Percentiles rank a stretch among this genome's conserved stretches.
These are phyloP conservation scores for Leccinum ochraceum DNA, from an alignment of 768 basidiomycete genomes.

Conservation along the genomic window DNA sequence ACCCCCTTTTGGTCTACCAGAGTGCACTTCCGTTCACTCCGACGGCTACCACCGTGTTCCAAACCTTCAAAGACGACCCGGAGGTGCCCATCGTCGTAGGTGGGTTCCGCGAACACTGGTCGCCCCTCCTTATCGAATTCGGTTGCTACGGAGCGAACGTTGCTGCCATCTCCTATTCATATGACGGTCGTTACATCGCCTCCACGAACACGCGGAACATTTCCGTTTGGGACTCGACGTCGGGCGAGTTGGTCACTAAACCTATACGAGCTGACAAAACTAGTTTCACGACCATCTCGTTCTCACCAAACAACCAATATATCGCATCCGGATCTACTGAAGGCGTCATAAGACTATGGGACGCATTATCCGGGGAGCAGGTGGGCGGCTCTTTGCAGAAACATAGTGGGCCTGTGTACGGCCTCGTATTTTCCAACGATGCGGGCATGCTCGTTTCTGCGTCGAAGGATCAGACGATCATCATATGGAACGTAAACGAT, in stretches of 20 bases:
- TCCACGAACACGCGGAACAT: constrained; percentile 25
- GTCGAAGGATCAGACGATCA: constrained; percentile 28
- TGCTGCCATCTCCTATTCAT: constrained; percentile 25
- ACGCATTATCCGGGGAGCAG: constrained; percentile 26
- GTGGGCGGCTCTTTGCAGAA: constrained; percentile 16
- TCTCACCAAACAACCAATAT: constrained; percentile 30
- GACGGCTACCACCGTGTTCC: constrained; percentile 26
- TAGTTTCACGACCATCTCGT: constrained; percentile 23
- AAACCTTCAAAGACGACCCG: constrained; percentile 28
- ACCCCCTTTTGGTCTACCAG: constrained; percentile 34
- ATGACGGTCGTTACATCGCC: constrained; percentile 31
- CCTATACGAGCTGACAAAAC: constrained; percentile 16
- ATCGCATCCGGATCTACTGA: constrained; percentile 27
- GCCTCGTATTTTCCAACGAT: constrained; percentile 34
- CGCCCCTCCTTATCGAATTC: constrained; percentile 34
- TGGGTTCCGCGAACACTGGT: constrained; percentile 33
- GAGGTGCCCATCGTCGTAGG: constrained; percentile 26
- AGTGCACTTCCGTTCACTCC: constrained; percentile 35
- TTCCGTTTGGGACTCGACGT: constrained; percentile 29
- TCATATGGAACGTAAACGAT: constrained; percentile 26
- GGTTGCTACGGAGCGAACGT: constrained; percentile 17
- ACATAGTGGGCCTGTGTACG: constrained; percentile 25
- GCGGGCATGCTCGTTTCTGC: constrained; percentile 26
- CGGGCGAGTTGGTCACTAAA: constrained; percentile 27
- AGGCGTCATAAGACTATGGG: constrained; percentile 30